Evolutionary conservation across 1,139 yeast species (phyloP).

Genomic region (Taiozyma onychis): DNA sequence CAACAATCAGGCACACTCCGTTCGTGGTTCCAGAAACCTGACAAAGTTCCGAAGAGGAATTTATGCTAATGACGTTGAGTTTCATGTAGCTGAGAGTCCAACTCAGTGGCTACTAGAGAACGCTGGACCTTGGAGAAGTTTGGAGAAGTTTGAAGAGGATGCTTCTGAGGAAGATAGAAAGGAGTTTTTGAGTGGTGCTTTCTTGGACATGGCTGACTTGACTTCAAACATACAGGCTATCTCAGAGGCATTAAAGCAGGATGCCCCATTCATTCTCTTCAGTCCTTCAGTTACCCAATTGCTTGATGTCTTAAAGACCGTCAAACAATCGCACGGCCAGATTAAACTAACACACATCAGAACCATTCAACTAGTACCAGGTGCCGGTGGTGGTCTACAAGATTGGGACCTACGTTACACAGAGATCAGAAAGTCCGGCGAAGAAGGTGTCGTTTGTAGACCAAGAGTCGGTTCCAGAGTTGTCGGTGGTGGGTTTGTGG

Average conservation of each 20-base stretch:
- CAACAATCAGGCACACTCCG: conserved; percentile 32
- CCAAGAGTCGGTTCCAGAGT: conserved; percentile 40
- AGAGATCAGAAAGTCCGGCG: conserved; percentile 32
- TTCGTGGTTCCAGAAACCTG: conserved; percentile 34
- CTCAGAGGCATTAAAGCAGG: conserved; percentile 30
- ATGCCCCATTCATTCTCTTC: conserved; percentile 37
- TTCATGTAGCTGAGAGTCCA: conserved; percentile 37
- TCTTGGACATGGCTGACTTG: conserved; percentile 40
- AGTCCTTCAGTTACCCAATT: conserved; percentile 43
- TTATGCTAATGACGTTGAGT: conserved; percentile 36
- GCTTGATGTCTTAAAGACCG: conserved; percentile 29
- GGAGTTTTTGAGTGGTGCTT: conserved; percentile 35
- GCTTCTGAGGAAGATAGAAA: conserved; percentile 10
- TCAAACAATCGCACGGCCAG: conserved; percentile 22
- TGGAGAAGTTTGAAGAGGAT: conserved; percentile 16
- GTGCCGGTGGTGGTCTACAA: conserved; percentile 39
- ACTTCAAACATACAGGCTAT: conserved; percentile 28
- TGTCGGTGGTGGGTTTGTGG: conserved; percentile 45
- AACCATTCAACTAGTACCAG: conserved; percentile 37
- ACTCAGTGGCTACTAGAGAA: conserved; percentile 31
- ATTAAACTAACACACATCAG: conserved; percentile 31
- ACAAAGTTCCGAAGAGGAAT: conserved; percentile 34
- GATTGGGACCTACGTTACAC: conserved; percentile 38
- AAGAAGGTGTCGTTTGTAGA: conserved; percentile 36
- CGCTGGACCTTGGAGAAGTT: conserved; percentile 16